Percentiles rank a stretch among this genome's conserved stretches.
phyloP scores from a whole-genome alignment of 2,329 filamentous ascomycete species.

The Bimuria novae-zelandiae region DNA sequence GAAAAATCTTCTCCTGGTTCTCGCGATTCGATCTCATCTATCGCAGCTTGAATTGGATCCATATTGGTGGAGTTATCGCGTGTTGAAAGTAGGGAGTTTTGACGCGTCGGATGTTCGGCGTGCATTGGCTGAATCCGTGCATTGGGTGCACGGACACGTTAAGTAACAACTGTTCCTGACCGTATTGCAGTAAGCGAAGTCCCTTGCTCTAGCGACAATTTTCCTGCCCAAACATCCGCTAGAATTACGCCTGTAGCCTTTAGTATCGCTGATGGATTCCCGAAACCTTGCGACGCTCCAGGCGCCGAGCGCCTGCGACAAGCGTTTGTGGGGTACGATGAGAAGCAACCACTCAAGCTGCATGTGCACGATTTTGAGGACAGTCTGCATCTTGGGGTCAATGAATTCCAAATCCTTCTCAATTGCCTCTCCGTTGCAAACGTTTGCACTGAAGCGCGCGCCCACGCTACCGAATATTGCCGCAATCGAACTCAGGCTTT shows the following conservation, averaged over 20 bases:
- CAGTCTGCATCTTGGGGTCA: conserved; percentile 8
- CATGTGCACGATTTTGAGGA: conserved; percentile 1
- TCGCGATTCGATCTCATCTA: too few relatives aligned
- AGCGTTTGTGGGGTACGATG: conserved; percentile 8
- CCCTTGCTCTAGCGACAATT: neutral
- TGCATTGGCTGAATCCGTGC: too few relatives aligned
- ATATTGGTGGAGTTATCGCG: too few relatives aligned
- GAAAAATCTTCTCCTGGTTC: too few relatives aligned
- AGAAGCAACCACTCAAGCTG: conserved; percentile 4
- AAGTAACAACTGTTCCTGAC: neutral
- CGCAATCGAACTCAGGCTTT: neutral
- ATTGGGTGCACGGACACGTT: too few relatives aligned
- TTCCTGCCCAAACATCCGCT: neutral
- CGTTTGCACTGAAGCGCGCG: conserved; percentile 9
- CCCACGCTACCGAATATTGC: conserved; percentile 3
- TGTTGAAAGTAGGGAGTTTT: too few relatives aligned
- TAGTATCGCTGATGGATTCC: conserved; percentile 3
- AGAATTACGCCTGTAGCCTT: neutral
- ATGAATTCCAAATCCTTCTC: conserved; percentile 10
- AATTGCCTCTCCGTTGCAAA: conserved; percentile 9
- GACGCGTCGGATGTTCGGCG: too few relatives aligned
- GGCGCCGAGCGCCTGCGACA: conserved; percentile 5
- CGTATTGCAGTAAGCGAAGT: neutral
- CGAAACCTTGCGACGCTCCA: neutral
- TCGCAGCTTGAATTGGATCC: too few relatives aligned